Percentiles rank a stretch among this genome's conserved stretches.
Evolutionary conservation across 2,329 filamentous ascomycete genomes (phyloP).

Genomic region (Fusarium penzigii): DNA sequence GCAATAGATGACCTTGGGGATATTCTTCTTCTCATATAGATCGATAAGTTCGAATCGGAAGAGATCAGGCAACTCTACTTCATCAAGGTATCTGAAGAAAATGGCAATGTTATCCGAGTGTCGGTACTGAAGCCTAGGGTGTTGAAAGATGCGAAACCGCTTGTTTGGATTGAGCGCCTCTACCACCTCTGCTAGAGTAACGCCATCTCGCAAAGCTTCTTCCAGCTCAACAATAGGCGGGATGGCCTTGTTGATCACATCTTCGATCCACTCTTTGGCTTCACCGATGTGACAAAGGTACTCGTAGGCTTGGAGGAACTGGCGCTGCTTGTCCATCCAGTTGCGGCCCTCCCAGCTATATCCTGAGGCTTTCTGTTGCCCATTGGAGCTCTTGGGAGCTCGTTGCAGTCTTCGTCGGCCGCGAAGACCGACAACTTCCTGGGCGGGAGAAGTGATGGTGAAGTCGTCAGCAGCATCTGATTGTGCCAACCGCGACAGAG

Average conservation of each 20-base stretch:
- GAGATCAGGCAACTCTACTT: conserved; percentile 88
- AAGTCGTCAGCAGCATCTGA: conserved; percentile 78
- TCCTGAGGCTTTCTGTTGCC: conserved; percentile 48
- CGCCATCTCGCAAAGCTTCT: conserved; percentile 87
- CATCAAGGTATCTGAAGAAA: conserved; percentile 91
- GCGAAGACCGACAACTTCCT: conserved; percentile 85
- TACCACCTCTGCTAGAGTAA: conserved; percentile 92
- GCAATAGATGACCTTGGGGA: conserved; percentile 98
- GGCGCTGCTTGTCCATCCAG: conserved; percentile 99
- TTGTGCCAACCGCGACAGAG: conserved; percentile 80
- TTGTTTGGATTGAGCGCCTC: conserved; percentile 81
- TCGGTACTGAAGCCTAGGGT: conserved; percentile 83
- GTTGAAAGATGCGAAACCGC: conserved; percentile 78
- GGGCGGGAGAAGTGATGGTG: conserved; percentile 71
- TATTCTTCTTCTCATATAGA: conserved; percentile 99
- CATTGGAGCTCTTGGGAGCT: conserved; percentile 54
- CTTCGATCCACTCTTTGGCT: conserved; percentile 98
- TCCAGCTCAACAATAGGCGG: conserved; percentile 93
- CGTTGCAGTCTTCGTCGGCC: conserved; percentile 83
- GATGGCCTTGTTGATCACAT: conserved; percentile 80
- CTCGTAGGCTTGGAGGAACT: conserved; percentile 95
- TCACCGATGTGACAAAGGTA: conserved; percentile 99
- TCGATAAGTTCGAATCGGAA: conserved; percentile 98
- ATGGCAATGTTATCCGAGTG: conserved; percentile 98
- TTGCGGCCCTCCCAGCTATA: conserved; percentile 81